Base-by-base conservation (phyloP, 306 rosid species). In the Delonix regia region DNA sequence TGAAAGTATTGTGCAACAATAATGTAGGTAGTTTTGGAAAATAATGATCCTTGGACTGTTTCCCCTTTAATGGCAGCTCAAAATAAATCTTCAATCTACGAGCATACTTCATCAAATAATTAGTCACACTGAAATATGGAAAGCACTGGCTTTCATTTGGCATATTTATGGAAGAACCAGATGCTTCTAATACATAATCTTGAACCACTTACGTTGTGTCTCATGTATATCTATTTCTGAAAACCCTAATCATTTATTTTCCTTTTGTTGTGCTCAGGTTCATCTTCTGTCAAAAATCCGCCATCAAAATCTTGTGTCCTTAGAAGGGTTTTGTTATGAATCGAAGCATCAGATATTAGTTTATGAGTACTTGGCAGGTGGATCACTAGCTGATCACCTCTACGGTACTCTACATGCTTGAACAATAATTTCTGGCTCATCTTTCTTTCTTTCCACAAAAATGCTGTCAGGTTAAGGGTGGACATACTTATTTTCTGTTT, bases 251-350 rank as follows among this genome's bases (percentile, higher is more conserved):
- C 25, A 38, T 44, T 12, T 53, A 4, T 24, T 11, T 60, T 6
- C 18, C 24, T 60, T 56, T 34, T 56, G 9, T 68, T 80, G 51
- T 64, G 48, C 56, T 57, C 73, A 94, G 99, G 93, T 94, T 71
- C 84, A 89, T 86, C 91, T 94, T 14, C 45, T 94, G 84, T 92
- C 97, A 0, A 89, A 81, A 85, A 90, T 94, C 78, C 80, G 87
- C 42, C 99, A 94, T 71, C 99, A 90, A 76, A 92, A 92, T 87
- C 97, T 94, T 18, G 99, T 94, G 30, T 77, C 91, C 24, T 76
- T 94, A 86, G 99, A 94, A 90, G 97, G 99, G 79, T 94, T 89
- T 74, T 92, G 97, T 80, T 81, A 86, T 18, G 97, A 94, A 88
- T 83, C 97, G 69, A 94, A 90, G 89, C 97, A 93, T 75, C 97